Evolutionary conservation across 768 basidiomycete genomes (phyloP), one percentile per base, ranked within the genome.

Genomic region (Mycena galericulata): DNA sequence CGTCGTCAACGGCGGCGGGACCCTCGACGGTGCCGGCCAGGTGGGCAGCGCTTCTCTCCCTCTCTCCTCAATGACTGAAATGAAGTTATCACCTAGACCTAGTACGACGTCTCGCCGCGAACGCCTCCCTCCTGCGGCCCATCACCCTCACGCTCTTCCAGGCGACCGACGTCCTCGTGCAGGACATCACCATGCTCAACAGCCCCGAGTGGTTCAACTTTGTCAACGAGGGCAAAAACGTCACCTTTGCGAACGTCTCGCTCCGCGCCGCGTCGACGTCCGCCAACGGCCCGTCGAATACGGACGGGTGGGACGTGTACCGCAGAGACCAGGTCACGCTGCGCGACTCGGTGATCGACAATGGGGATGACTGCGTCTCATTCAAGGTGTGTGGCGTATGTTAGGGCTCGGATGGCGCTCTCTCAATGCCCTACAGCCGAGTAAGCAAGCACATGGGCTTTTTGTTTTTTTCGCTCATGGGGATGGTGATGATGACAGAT

Each of bases 251-350:
- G 67, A 83, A 84, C 56, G 80, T 88, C 34, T 84, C 80, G 11
- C 82, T 89, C 61, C 78, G 77, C 47, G 82, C 87, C 5, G 77
- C 75, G 4, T 87, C 87, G 5, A 86, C 81, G 17, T 85, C 84
- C 8, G 79, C 77, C 11, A 77, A 85, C 64, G 68, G 60, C 0
- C 81, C 86, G 2, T 75, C 78, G 27, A 89, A 89, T 68, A 88
- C 87, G 8, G 89, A 90, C 71, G 90, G 89, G 6, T 89, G 89
- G 89, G 86, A 90, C 71, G 85, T 88, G 40, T 90, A 89, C 74
- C 84, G 88, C 34, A 87, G 86, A 68, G 84, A 88, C 70, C 79
- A 75, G 59, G 84, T 89, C 32, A 74, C 77, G 1, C 85, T 89
- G 45, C 71, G 76, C 54, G 83, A 89, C 67, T 87, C 86, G 1